A percentile compares a stretch with the other conserved stretches of the same genome.
These are phyloP conservation scores for Chalciporus pseudorubinellus DNA, from an alignment of 768 basidiomycete genomes.

Conservation along the genomic window DNA sequence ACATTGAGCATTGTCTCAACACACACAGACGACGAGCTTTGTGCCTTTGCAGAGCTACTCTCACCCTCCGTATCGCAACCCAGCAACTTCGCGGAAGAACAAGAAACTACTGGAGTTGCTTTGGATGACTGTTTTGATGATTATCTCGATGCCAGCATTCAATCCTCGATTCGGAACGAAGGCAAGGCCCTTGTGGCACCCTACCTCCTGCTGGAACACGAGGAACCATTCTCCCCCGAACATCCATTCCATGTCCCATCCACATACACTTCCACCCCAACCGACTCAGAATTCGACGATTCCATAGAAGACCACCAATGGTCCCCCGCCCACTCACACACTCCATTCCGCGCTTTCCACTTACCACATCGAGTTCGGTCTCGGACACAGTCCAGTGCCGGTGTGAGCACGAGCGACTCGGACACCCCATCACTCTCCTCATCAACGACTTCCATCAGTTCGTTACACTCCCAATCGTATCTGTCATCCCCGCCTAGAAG, in stretches of 20 bases:
- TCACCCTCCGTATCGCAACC: conserved; percentile 32
- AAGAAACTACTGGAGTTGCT: conserved; percentile 18
- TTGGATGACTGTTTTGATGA: conserved; percentile 31
- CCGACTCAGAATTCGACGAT: conserved; percentile 37
- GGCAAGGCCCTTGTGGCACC: conserved; percentile 12
- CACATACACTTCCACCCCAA: conserved; percentile 17
- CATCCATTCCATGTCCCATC: conserved; percentile 16
- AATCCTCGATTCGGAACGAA: conserved; percentile 3
- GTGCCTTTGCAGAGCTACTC: conserved; percentile 50
- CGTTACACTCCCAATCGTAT: conserved; percentile 32
- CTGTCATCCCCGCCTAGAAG: conserved; percentile 33
- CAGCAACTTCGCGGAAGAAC: conserved; percentile 23
- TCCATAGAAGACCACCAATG: conserved; percentile 29
- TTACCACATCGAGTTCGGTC: conserved; percentile 33
- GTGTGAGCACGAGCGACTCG: conserved; percentile 36
- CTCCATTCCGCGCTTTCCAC: conserved; percentile 28
- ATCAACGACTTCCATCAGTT: conserved; percentile 39
- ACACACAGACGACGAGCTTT: conserved; percentile 48
- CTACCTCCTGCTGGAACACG: conserved; percentile 31
- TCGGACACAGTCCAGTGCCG: conserved; percentile 26
- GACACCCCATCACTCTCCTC: conserved; percentile 51
- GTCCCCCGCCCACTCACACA: conserved; percentile 16
- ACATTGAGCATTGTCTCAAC: conserved; percentile 44
- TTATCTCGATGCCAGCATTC: conserved; percentile 28
- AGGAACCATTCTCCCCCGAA: conserved; percentile 30